Evolutionary conservation across 2,329 filamentous ascomycete genomes (phyloP).

Genomic region (Exophiala bonariae): DNA sequence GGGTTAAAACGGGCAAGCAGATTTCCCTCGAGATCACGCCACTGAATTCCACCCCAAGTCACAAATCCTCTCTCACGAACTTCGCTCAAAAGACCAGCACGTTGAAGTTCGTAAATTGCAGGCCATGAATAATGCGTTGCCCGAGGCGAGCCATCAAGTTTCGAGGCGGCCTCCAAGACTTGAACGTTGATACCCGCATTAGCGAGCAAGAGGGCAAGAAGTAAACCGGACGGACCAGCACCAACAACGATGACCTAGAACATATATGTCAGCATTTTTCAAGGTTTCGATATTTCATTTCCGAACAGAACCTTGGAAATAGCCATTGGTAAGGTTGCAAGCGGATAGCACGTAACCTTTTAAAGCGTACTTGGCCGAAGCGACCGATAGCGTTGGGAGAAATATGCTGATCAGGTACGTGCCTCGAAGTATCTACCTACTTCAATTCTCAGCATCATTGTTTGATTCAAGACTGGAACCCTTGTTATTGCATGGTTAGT

Average conservation of each 20-base stretch:
- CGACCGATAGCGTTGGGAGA: too few species aligned
- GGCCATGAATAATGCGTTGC: slow-evolving; percentile 63
- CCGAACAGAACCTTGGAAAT: too few species aligned
- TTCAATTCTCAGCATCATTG: too few species aligned
- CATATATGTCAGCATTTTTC: too few species aligned
- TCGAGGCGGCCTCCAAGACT: slow-evolving; percentile 52
- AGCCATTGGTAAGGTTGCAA: too few species aligned
- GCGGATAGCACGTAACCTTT: too few species aligned
- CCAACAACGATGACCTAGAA: slow-evolving; percentile 27
- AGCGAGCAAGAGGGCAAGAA: slow-evolving; percentile 32
- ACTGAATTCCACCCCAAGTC: slow-evolving; percentile 40
- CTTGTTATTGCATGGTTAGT: too few species aligned
- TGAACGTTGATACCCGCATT: slow-evolving; percentile 32
- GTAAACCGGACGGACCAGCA: slow-evolving; percentile 33
- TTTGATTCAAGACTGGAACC: too few species aligned
- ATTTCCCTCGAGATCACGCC: slow-evolving; percentile 42
- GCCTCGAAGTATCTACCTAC: too few species aligned
- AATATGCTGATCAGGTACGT: too few species aligned
- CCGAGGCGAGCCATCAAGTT: slow-evolving; percentile 60
- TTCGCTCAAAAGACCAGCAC: slow-evolving; percentile 61
- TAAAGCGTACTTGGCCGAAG: too few species aligned
- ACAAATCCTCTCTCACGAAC: slow-evolving; percentile 44
- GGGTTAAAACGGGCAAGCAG: slow-evolving; percentile 30
- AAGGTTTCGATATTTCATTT: too few species aligned
- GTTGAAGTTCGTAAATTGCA: slow-evolving; percentile 57